These are phyloP conservation scores for Physcomitrium patens DNA, from an alignment of 225 moss, liverwort and hornwort species.

Conservation along the genomic window DNA sequence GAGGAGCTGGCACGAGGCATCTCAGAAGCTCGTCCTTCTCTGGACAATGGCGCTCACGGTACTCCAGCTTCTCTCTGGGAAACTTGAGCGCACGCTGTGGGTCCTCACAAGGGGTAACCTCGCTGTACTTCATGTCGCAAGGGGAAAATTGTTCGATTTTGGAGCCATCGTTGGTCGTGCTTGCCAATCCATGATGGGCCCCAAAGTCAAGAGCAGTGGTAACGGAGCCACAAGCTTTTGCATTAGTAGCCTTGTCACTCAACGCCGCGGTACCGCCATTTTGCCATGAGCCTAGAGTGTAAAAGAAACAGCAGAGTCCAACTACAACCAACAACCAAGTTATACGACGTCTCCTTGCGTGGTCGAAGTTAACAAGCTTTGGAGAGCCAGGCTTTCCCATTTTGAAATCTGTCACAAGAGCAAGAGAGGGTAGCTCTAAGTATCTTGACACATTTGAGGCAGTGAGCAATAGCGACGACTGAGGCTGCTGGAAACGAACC, in stretches of 20 bases:
- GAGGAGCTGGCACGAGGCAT: conserved; percentile 86
- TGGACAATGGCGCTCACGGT: conserved; percentile 88
- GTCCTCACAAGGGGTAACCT: conserved; percentile 90
- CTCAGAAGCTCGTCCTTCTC: conserved; percentile 57
- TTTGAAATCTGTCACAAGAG: conserved; percentile 28
- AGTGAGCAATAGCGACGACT: too few species aligned
- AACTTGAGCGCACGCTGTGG: conserved; percentile 56
- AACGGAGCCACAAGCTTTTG: conserved; percentile 21
- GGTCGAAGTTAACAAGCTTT: conserved; percentile 41
- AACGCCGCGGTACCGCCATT: conserved; percentile 28
- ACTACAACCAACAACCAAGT: conserved; percentile 42
- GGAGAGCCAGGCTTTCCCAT: conserved; percentile 56
- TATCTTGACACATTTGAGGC: too few species aligned
- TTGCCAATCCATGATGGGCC: conserved; percentile 59
- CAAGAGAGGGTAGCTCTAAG: not conserved
- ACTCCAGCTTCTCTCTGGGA: conserved; percentile 63
- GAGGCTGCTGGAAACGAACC: too few species aligned
- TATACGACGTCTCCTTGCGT: conserved; percentile 39
- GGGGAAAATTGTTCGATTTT: conserved; percentile 53
- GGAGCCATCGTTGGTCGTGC: conserved; percentile 44
- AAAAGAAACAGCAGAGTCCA: conserved; percentile 60
- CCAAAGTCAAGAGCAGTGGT: conserved; percentile 67
- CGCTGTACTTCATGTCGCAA: conserved; percentile 81
- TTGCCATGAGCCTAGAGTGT: conserved; percentile 76
- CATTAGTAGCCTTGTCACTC: conserved; percentile 13